Base-by-base conservation (phyloP, 1,284 basidiomycete species). In the Puccinia novopanici region DNA sequence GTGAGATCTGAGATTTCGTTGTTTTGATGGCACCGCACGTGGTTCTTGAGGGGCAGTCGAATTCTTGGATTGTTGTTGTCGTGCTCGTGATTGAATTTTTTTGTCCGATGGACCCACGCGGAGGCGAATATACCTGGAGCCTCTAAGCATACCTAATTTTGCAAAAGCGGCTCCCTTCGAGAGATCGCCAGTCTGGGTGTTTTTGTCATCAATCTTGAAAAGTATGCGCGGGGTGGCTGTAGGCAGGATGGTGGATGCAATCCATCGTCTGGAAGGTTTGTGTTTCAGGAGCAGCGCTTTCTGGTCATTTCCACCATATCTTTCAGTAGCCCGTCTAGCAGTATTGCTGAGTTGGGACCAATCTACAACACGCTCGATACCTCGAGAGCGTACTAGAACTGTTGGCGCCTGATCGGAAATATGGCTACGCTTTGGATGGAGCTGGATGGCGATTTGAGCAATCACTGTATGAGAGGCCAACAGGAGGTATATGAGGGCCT, bases 111-210 rank as follows among this genome's bases (percentile, higher is more conserved):
- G 24, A 24, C 30, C 27, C 13, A 72, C 45, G 37, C 68, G 78
- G 42, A 63, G 77, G 40, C 71, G 70, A 30, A 80, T 40, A 22
- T 63, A 80, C 22, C 40, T 34, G 10, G 78, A 63, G 8, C 78
- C 78, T 67, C 61, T 63, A 12, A 37, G 37, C 45, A 73, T 40
- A 12, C 78, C 78, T 12, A 80, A 45, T 57, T 71, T 80, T 30
- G 78, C 78, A 48, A 80, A 80, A 13, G 59, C 78, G 27, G 42
- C 68, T 15, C 78, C 78, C 34, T 80, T 73, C 10, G 61, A 40
- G 17, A 80, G 55, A n/a, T 79, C 77, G 24, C 40, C 45, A 30
- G 24, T 40, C 12, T 71, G 27, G 3, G n/a, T 52, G 27, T 19
- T n/a, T 17, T 12, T 22, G 5, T 27, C 57, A 40, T 34, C 68